Base-by-base conservation (phyloP, 257 asterid species). In the Solanum sparsipilum region DNA sequence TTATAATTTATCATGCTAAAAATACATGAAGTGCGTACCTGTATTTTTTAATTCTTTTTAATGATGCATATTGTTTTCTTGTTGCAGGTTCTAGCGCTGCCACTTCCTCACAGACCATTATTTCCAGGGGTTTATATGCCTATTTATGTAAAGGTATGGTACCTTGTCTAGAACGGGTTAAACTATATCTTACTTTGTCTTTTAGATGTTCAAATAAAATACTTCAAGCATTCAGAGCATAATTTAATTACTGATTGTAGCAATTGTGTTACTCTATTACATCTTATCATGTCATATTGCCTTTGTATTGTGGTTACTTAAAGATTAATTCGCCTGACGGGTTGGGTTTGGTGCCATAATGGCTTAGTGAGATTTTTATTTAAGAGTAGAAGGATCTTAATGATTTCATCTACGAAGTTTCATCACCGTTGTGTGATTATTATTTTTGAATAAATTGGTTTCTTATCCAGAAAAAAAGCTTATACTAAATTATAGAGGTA, bases 121-220 rank as follows among this genome's bases (percentile, higher is more conserved):
- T 97, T 97, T 93, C 99, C 99, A 36, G 99, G 99, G 90, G 94
- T 97, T 90, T 96, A 95, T 87, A 96, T 96, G 99, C 99, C 99
- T 20, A 92, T 97, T 72, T 93, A 92, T 92, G 99, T 96, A 84
- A 97, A 95, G 99, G 99, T 97, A 95, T 89, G 90, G 86, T 27
- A 25, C 39, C 63, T 83, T 32, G 85, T 91, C 83, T 73, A 86
- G 83, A 23, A 52, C 60, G 48, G 18, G 56, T 48, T 75, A 32
- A 81, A 36, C 36, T 67, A 29, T 63, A 27, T 36, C 56, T 84
- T 60, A 25, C 78, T 63, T 63, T 63, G 60, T 41, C 78, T 25
- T 58, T 10, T 18, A 65, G 81, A 46, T 81, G 23, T 81, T 29
- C 68, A 46, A 27, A 81, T 46, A 27, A 27, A 46, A 81, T 46